A percentile compares a stretch with the other conserved stretches of the same genome.
Evolutionary conservation across 495 filamentous ascomycete genomes (phyloP).

Genomic region (Cryomyces minteri): DNA sequence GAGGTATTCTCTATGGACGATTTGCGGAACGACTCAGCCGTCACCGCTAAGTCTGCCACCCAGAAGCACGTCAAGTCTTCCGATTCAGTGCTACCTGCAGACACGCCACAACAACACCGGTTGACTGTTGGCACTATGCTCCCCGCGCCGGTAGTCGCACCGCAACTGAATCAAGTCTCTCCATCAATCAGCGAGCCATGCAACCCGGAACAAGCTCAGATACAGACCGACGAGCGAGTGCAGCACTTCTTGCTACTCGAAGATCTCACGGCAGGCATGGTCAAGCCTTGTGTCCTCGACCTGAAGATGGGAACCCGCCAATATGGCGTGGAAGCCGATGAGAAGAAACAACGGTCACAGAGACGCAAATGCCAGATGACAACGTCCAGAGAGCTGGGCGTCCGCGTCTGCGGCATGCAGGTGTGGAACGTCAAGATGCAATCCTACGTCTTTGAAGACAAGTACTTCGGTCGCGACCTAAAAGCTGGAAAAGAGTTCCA

Average conservation of each 20-base stretch:
- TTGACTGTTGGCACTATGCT: not conserved
- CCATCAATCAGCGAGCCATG: slow-evolving; percentile 20
- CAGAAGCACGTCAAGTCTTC: not conserved
- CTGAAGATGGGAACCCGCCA: slow-evolving; percentile 99
- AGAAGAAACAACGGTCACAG: slow-evolving; percentile 87
- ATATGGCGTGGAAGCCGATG: slow-evolving; percentile 82
- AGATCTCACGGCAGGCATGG: slow-evolving; percentile 93
- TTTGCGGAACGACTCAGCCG: not conserved
- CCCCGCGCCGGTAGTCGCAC: not conserved
- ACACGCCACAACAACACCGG: not conserved
- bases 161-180: not conserved
- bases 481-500: slow-evolving; percentile 86
- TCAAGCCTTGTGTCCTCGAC: slow-evolving; percentile 86
- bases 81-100: not conserved
- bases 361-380: slow-evolving; percentile 81
- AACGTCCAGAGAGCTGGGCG: slow-evolving; percentile 79
- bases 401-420: slow-evolving; percentile 89
- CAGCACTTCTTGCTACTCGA: slow-evolving; percentile 93
- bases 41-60: not conserved
- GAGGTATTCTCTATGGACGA: slow-evolving; percentile 60
- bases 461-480: slow-evolving; percentile 84
- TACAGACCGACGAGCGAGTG: slow-evolving; percentile 47
- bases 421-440: slow-evolving; percentile 78
- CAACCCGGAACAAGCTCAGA: slow-evolving; percentile 70
- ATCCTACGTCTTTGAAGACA: slow-evolving; percentile 80